These are phyloP conservation scores for Aureobasidium sp. DNA, from an alignment of 2,329 filamentous ascomycete genomes.

Conservation along the genomic window DNA sequence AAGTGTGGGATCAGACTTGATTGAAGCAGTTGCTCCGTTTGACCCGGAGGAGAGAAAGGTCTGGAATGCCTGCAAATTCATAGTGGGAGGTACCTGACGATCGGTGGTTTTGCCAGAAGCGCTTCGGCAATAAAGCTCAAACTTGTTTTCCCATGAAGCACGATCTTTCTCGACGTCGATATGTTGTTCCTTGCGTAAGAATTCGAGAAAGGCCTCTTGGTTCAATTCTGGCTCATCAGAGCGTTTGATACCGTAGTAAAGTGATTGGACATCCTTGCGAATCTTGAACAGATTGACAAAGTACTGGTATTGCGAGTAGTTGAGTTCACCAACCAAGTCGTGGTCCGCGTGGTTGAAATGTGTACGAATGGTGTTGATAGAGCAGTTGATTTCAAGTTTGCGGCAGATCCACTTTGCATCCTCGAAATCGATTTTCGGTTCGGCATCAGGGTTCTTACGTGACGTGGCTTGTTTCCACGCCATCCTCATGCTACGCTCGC, in stretches of 20 bases:
- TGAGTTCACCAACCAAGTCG: slow-evolving; percentile 56
- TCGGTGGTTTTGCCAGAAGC: slow-evolving; percentile 31
- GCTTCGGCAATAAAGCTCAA: slow-evolving; percentile 53
- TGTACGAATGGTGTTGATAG: slow-evolving; percentile 60
- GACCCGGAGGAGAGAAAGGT: slow-evolving; percentile 66
- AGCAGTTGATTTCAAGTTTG: slow-evolving; percentile 85
- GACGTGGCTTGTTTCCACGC: slow-evolving; percentile 75
- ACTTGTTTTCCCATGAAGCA: slow-evolving; percentile 61
- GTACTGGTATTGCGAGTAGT: slow-evolving; percentile 71
- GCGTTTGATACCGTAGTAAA: slow-evolving; percentile 54
- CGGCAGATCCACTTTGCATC: slow-evolving; percentile 79
- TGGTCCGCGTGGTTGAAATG: slow-evolving; percentile 68
- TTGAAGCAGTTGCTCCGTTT: slow-evolving; percentile 53
- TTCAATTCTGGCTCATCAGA: slow-evolving; percentile 53
- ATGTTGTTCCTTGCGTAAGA: slow-evolving; percentile 64
- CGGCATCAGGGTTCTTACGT: slow-evolving; percentile 51
- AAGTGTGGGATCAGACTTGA: slow-evolving; percentile 38
- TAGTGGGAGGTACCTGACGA: slow-evolving; percentile 38
- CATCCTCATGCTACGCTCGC: slow-evolving; percentile 59
- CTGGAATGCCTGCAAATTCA: slow-evolving; percentile 72
- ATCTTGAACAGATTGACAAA: slow-evolving; percentile 80
- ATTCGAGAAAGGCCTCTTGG: slow-evolving; percentile 63
- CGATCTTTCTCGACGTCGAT: slow-evolving; percentile 64
- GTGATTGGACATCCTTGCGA: slow-evolving; percentile 66
- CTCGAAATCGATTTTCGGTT: slow-evolving; percentile 66